Evolutionary conservation across 257 asterid species (phyloP).

Genomic region (Galeopsis tetrahit): DNA sequence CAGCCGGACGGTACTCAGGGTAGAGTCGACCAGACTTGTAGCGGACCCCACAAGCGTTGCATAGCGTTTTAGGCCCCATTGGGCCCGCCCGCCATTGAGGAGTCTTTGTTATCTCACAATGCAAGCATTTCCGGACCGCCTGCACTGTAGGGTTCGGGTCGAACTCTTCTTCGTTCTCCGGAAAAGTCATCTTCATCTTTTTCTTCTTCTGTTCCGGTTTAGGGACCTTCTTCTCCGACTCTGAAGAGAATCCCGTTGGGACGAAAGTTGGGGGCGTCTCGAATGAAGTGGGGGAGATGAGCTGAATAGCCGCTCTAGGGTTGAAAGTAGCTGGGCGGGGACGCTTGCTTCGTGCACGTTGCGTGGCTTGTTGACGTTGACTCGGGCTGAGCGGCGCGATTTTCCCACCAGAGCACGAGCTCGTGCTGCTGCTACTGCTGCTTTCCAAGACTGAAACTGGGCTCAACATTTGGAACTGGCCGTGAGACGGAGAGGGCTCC

Average conservation of each 20-base stretch:
- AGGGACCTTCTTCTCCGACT: slow-evolving; percentile 38
- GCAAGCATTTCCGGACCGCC: slow-evolving; percentile 65
- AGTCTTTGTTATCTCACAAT: slow-evolving; percentile 66
- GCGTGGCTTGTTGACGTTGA: slow-evolving; percentile 64
- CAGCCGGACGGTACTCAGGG: slow-evolving; percentile 73
- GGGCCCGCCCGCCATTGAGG: slow-evolving; percentile 81
- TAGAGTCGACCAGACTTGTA: slow-evolving; percentile 64
- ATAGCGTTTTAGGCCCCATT: slow-evolving; percentile 65
- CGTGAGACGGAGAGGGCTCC: slow-evolving; percentile 43
- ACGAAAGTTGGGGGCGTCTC: slow-evolving; percentile 46
- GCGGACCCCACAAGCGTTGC: slow-evolving; percentile 77
- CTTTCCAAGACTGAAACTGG: slow-evolving; percentile 87
- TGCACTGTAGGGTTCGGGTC: slow-evolving; percentile 42
- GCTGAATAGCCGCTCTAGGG: slow-evolving; percentile 62
- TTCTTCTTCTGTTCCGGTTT: slow-evolving; percentile 59
- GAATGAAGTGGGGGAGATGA: slow-evolving; percentile 36
- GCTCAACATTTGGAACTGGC: slow-evolving; percentile 69
- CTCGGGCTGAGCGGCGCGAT: slow-evolving; percentile 48
- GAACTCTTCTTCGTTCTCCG: slow-evolving; percentile 28
- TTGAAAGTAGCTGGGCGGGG: slow-evolving; percentile 78
- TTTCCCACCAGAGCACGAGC: slow-evolving; percentile 56
- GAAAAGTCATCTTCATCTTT: slow-evolving; percentile 47
- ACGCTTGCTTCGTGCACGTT: slow-evolving; percentile 95
- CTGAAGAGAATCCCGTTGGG: slow-evolving; percentile 39
- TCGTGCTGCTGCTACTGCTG: slow-evolving; percentile 79